Conservation (phyloP, 768 basidiomycete genomes). For the Phanerodontia chrysosporium region DNA sequence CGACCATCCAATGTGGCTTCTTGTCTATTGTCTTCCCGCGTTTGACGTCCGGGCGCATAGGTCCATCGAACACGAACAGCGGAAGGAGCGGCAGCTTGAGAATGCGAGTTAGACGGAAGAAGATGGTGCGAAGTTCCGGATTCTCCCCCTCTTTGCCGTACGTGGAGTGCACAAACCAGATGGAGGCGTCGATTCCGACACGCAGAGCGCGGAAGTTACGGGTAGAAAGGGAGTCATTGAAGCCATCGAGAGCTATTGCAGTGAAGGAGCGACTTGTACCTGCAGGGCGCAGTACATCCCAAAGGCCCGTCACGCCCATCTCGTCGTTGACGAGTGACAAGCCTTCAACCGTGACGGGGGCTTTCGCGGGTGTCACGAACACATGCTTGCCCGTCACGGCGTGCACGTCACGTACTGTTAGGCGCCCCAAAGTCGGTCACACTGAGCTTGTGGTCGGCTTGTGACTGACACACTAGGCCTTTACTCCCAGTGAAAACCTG, state of each 20-base stretch:
- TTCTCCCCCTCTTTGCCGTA: conserved; percentile 81
- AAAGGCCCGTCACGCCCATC: conserved; percentile 1
- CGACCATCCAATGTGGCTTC: conserved; percentile 58
- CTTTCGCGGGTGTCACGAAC: neutral
- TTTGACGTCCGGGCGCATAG: conserved; percentile 77
- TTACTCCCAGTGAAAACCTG: no score
- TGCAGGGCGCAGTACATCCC: conserved; percentile 66
- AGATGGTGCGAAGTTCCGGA: conserved; percentile 76
- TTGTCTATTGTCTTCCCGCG: conserved; percentile 68
- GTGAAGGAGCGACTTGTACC: conserved; percentile 71
- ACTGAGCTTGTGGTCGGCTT: no score
- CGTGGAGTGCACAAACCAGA: conserved; percentile 80
- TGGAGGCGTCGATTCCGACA: conserved; percentile 80
- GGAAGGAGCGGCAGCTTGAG: conserved; percentile 76
- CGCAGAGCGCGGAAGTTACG: conserved; percentile 67
- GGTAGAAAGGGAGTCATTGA: conserved; percentile 49
- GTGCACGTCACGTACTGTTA: no score
- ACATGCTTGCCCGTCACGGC: neutral
- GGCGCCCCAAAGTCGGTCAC: no score
- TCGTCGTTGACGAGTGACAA: neutral
- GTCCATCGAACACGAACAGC: conserved; percentile 91
- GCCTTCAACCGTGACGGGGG: neutral
- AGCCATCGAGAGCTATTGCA: conserved; percentile 75
- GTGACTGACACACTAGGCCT: no score
- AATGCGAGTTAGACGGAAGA: conserved; percentile 81